Conservation (phyloP, 352 stramenopile genomes). For the Lagenidium giganteum region DNA sequence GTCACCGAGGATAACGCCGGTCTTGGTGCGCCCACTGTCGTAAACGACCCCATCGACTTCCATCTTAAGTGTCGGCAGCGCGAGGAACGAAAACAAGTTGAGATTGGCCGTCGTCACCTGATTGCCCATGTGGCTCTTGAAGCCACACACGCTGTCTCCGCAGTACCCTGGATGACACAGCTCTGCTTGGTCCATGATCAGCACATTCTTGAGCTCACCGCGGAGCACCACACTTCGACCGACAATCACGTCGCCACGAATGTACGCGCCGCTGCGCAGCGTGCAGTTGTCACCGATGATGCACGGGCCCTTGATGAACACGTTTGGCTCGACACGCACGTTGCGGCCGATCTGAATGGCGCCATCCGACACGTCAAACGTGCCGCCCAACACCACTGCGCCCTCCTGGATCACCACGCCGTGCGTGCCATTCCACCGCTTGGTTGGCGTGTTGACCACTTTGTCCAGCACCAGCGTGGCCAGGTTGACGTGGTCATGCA, state of each 20-base stretch:
- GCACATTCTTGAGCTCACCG: constrained; percentile 63
- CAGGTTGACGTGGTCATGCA: constrained; percentile 44
- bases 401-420: constrained; percentile 44
- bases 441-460: constrained; percentile 64
- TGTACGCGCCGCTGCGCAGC: constrained; percentile 57
- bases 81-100: constrained; percentile 31
- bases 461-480: constrained; percentile 47
- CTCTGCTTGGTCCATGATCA: constrained; percentile 71
- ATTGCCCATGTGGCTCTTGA: constrained; percentile 80
- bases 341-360: constrained; percentile 61
- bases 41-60: constrained; percentile 35
- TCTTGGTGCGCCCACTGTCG: constrained; percentile 63
- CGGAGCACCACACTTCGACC: constrained; percentile 55
- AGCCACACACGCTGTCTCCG: constrained; percentile 66
- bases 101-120: constrained; percentile 79
- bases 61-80: constrained; percentile 11
- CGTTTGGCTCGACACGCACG: constrained; percentile 58
- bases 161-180: constrained; percentile 72
- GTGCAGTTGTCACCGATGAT: constrained; percentile 65
- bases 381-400: constrained; percentile 45
- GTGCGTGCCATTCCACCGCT: too few relatives aligned
- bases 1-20: constrained; percentile 68
- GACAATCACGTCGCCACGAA: constrained; percentile 64
- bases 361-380: constrained; percentile 64
- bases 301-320: constrained; percentile 67